These are phyloP conservation scores for Ensete glaucum DNA, from an alignment of 176 grass and related monocot genomes.

Conservation along the genomic window DNA sequence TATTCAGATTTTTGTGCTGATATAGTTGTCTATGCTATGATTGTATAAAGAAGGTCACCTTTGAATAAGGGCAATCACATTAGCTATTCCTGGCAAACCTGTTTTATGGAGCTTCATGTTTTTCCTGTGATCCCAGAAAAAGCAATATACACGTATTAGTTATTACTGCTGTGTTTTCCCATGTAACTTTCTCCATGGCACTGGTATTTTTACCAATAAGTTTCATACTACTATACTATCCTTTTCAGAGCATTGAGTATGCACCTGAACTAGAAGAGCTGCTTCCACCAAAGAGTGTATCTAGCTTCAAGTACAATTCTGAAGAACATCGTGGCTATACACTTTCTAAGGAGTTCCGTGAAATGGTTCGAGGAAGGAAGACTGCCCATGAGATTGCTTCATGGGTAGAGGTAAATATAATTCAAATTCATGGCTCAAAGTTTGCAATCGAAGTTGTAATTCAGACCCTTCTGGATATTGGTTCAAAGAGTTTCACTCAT, in stretches of 20 bases:
- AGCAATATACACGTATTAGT: not conserved
- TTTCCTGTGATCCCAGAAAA: not conserved
- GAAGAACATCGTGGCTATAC: slow-evolving; percentile 43
- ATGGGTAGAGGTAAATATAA: slow-evolving; percentile 78
- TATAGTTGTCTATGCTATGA: not conserved
- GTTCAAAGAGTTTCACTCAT: slow-evolving; percentile 99
- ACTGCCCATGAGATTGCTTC: slow-evolving; percentile 53
- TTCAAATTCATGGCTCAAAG: slow-evolving; percentile 54
- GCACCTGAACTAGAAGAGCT: slow-evolving; percentile 70
- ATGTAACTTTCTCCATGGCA: not conserved
- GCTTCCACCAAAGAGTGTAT: slow-evolving; percentile 78
- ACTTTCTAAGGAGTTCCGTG: slow-evolving; percentile 70
- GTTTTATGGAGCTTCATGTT: not conserved
- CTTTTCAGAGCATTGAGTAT: slow-evolving; percentile 77
- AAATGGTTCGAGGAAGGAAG: slow-evolving; percentile 70
- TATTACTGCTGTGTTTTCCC: not conserved
- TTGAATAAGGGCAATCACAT: not conserved
- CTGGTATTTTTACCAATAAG: too few relatives aligned
- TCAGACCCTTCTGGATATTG: slow-evolving; percentile 89
- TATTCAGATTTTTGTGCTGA: too few relatives aligned
- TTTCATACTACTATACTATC: not conserved
- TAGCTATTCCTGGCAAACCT: not conserved
- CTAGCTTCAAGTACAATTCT: slow-evolving; percentile 62
- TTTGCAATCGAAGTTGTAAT: slow-evolving; percentile 79
- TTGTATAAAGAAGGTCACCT: not conserved